phyloP scores from a whole-genome alignment of 129 eudicot species.

The Escallonia rubra region DNA sequence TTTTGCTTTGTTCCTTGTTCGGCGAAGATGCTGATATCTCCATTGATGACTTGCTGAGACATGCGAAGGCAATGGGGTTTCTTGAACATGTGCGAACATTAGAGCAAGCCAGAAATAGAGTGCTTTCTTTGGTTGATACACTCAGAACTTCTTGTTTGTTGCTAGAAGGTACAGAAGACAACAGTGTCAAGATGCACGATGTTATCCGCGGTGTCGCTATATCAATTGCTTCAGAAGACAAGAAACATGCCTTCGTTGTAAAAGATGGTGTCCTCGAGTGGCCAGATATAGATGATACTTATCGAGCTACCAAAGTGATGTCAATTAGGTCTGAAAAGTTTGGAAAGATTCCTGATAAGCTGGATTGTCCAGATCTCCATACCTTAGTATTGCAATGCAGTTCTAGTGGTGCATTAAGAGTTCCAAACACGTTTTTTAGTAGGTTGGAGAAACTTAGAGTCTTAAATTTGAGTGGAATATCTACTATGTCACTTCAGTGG shows the following conservation, averaged over 20 bases:
- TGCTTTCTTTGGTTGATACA: background rate
- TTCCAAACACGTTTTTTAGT: background rate
- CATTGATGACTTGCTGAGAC: background rate
- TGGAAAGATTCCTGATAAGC: background rate
- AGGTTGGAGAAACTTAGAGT: background rate
- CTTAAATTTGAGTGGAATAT: too few relatives aligned
- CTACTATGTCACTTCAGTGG: background rate
- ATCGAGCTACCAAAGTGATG: background rate
- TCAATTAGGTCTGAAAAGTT: background rate
- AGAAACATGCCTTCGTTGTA: background rate
- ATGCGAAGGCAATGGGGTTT: constrained; percentile 7
- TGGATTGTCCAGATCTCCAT: background rate
- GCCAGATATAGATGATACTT: background rate
- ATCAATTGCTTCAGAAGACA: background rate
- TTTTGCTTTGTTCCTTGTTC: constrained; percentile 16
- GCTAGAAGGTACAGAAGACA: background rate
- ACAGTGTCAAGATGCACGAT: constrained; percentile 13
- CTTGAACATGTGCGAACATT: background rate
- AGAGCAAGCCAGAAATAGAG: constrained; percentile 11
- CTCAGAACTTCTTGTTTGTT: constrained; percentile 12
- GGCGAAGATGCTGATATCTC: background rate
- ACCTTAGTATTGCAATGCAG: background rate
- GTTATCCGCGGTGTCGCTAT: constrained; percentile 8
- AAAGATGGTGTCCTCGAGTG: background rate
- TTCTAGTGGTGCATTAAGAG: background rate